Base-by-base conservation (phyloP, 2,329 filamentous ascomycete species). In the Cryphonectria parasitica region DNA sequence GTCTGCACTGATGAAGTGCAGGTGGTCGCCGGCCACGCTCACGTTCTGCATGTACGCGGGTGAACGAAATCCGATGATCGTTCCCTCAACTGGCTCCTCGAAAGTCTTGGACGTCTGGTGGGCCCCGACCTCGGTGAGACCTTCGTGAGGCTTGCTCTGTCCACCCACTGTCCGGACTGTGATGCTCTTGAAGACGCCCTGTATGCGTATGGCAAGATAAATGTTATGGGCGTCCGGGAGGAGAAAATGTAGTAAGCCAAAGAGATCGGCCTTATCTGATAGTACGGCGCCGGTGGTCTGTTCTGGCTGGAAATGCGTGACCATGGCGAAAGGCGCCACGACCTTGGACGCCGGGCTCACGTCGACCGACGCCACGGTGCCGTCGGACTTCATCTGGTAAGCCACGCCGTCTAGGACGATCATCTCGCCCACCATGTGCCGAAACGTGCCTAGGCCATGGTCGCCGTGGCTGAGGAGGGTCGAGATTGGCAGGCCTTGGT, bases 311-410 rank as follows among this genome's bases (percentile, higher is more conserved):
- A 81, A 79, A 7, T 74, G 75, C 13, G 79, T 80, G 56, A 80
- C 74, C 68, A 77, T 77, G 54, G 79, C 79, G 65, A 80, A 81
- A 15, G 79, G 79, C 1, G 78, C 75, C 69, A 80, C 73, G 62
- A 73, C 76, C 1, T 73, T 69, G 17, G 69, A 64, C 45, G 60
- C 60, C 11, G 72, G 67, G 19, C 75, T 71, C 39, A 75, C 63
- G 56, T 75, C 71, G 69, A 80, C 69, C 49, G 73, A 68, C 0
- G 71, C 68, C 10, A 79, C 74, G 31, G 76, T 74, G 2, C 78
- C 79, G 70, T 81, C 79, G 5, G 76, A 75, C 64, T 79, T 79
- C 78, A 81, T 81, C 68, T 80, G 78, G 71, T 77, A 80, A 39
- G 78, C 71, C 1, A 74, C 62, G 31, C 78, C 77, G 68, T 80